A percentile compares a stretch with the other conserved stretches of the same genome.
Conservation (phyloP, 2,329 filamentous ascomycete species). For the Diaporthe longicolla region DNA sequence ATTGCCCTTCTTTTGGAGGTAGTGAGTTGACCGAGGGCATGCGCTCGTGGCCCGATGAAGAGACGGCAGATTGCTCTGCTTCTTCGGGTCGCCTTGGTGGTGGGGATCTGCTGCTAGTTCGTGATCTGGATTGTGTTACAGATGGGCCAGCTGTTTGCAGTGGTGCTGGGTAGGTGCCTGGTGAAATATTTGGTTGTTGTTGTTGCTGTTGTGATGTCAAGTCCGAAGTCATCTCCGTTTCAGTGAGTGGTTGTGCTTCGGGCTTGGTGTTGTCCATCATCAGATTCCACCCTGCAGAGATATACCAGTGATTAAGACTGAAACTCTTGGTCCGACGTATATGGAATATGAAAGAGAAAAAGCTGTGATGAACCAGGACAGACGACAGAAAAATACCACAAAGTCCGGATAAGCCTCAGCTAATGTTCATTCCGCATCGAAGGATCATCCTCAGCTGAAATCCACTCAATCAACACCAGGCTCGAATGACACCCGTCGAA, state of each 20-base stretch:
- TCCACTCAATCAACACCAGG: neutral
- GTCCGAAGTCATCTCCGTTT: neutral
- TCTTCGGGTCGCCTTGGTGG: neutral
- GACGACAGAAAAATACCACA: neutral
- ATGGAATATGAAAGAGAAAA: neutral
- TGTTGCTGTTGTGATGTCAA: neutral
- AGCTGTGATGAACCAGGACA: neutral
- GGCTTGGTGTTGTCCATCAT: conserved; percentile 2
- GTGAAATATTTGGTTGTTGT: neutral
- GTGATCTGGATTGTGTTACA: neutral
- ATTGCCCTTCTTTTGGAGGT: conserved; percentile 6
- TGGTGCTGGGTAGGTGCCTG: neutral
- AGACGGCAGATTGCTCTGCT: neutral
- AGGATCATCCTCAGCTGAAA: conserved; percentile 30
- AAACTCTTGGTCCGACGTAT: neutral
- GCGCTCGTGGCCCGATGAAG: neutral
- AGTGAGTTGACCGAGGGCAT: conserved; percentile 9
- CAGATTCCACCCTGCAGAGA: neutral
- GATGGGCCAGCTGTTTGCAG: neutral
- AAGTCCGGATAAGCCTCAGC: neutral
- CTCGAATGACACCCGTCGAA: conserved; percentile 21
- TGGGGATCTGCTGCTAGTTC: conserved; percentile 1
- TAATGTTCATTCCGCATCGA: neutral
- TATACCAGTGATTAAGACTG: neutral
- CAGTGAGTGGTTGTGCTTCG: neutral